Evolutionary conservation across 139 green algal genomes (phyloP).

Genomic region (Chlamydomonas asymmetrica): DNA sequence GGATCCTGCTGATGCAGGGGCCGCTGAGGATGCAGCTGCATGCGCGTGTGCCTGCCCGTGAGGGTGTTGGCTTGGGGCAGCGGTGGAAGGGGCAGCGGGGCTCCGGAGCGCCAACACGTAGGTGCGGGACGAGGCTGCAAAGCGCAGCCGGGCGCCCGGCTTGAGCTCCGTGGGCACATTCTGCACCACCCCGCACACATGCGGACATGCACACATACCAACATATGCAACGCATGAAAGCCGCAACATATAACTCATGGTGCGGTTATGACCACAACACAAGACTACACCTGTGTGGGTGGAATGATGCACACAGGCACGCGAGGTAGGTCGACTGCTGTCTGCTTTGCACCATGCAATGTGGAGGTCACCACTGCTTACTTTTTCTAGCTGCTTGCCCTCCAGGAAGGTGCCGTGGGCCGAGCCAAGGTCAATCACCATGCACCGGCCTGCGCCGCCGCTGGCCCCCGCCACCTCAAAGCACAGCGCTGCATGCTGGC

Average conservation of each 20-base stretch:
- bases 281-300: too few relatives aligned
- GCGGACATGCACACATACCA: neutral
- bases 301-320: too few relatives aligned
- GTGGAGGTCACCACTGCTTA: too few relatives aligned
- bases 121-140: constrained; percentile 37
- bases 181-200: constrained; percentile 5
- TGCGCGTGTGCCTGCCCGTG: too few relatives aligned
- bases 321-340: too few relatives aligned
- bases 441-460: constrained; percentile 12
- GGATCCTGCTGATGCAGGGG: too few relatives aligned
- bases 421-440: constrained; percentile 42
- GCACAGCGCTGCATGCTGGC: constrained; percentile 45
- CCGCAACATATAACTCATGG: neutral
- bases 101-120: constrained; percentile 34
- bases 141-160: constrained; percentile 21
- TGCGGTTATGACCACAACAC: too few relatives aligned
- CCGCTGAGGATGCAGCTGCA: too few relatives aligned
- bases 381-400: constrained; percentile 23
- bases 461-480: constrained; percentile 14
- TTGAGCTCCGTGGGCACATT: constrained; percentile 26
- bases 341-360: too few relatives aligned
- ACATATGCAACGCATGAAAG: neutral
- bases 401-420: constrained; percentile 44
- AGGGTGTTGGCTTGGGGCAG: too few relatives aligned
- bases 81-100: too few relatives aligned